Evolutionary conservation across 2,329 filamentous ascomycete species (phyloP).

Genomic region (Emmonsia crescens): DNA sequence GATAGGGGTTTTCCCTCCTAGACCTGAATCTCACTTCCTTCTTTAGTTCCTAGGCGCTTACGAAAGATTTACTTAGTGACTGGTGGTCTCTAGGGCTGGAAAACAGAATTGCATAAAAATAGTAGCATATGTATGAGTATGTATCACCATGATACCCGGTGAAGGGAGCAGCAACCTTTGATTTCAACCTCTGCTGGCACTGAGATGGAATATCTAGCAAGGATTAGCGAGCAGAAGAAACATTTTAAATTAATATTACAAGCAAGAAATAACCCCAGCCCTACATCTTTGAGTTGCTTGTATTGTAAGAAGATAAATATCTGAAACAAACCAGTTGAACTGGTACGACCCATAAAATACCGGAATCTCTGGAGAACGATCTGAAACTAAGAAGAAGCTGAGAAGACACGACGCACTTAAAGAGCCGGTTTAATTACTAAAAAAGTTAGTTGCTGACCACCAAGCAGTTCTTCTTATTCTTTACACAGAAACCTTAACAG

Average conservation of each 20-base stretch:
- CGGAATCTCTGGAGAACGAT: neutral
- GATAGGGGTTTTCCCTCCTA: neutral
- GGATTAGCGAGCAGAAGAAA: neutral
- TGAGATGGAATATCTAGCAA: neutral
- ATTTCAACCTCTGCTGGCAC: neutral
- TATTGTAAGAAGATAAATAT: neutral
- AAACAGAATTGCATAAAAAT: neutral
- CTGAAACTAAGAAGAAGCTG: neutral
- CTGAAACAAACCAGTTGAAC: neutral
- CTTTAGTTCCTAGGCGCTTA: neutral
- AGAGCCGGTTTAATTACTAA: neutral
- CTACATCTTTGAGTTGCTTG: neutral
- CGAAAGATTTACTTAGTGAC: neutral
- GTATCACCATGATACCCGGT: neutral
- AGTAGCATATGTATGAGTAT: neutral
- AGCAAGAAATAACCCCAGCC: no score
- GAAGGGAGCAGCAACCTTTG: neutral
- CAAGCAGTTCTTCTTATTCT: neutral
- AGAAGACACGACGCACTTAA: neutral
- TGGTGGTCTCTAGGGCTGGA: neutral
- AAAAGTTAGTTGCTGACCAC: neutral
- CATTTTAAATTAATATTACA: neutral
- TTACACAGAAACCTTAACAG: neutral
- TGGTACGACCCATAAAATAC: neutral
- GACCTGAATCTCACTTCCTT: neutral